Base-by-base conservation (phyloP, 768 basidiomycete species). In the Lactifluus echinatus region DNA sequence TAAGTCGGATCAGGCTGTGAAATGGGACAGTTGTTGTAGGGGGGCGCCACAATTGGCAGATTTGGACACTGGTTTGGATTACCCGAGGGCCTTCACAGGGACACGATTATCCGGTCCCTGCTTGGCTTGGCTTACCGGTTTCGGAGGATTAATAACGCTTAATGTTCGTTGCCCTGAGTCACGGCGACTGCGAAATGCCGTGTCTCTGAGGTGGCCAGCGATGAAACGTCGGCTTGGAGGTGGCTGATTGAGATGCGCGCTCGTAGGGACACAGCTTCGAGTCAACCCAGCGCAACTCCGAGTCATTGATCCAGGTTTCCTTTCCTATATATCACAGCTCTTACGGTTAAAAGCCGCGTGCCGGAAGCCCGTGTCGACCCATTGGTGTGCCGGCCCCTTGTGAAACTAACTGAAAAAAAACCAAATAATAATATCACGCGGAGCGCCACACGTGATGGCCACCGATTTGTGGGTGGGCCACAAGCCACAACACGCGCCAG, bases 21-120 rank as follows among this genome's bases (percentile, higher is more conserved):
- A 40, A 33, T 34, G 39, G 26, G 55, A 34, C 40, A 26, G 36
- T 21, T 19, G 53, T 55, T 12, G 56, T 47, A 33, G 50, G 56
- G 56, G 51, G 21, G 2, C 40, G 57, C 57, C 57, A 58, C 57
- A 42, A 36, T 17, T 14, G 23, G 36, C 45, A 8, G 36, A 47
- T 55, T 23, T 28, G 28, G 53, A 31, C 19, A 29, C 53, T 24
- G 33, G 31, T 43, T 49, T 43, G 31, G 46, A 23, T 24, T 34
- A 42, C 14, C 21, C 42, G 55, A 33, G 31, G 36, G n/a, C n/a
- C n/a, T 23, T 48, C 37, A 28, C 29, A 49, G 39, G 17, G 19
- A 23, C 39, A 37, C 21, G 10, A 44, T 28, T 36, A 3, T 21
- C 6, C 15, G 31, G 31, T 23, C 45, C 23, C 48, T 33, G 14